phyloP scores from a whole-genome alignment of 129 eudicot genomes.

The Flaveria robusta region DNA sequence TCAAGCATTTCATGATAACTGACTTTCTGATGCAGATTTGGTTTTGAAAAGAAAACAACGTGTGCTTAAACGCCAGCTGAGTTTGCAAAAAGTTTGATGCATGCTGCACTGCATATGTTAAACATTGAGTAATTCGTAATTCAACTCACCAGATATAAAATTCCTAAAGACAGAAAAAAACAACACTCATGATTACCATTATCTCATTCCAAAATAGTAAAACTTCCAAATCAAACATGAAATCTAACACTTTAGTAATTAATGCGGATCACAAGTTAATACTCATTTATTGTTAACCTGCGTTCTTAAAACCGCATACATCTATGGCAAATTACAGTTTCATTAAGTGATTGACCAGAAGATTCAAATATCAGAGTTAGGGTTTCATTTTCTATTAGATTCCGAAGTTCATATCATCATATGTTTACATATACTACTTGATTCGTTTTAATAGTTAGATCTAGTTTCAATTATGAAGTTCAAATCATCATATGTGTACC shows the following conservation, averaged over 20 bases:
- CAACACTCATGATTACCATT: slow-evolving; percentile 17
- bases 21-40: neutral
- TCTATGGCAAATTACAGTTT: neutral
- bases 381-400: neutral
- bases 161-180: slow-evolving; percentile 22
- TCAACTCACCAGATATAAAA: slow-evolving; percentile 14
- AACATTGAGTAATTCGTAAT: neutral
- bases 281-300: neutral
- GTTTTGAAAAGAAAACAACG: neutral
- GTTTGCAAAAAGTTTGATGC: neutral
- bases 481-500: slow-evolving; percentile 32
- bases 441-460: neutral
- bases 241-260: slow-evolving; percentile 8
- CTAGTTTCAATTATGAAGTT: neutral
- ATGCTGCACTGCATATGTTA: neutral
- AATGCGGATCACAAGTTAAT: slow-evolving; percentile 30
- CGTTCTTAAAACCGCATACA: neutral
- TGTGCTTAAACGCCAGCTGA: neutral
- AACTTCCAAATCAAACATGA: slow-evolving; percentile 5
- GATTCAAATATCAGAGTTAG: slow-evolving; percentile 7
- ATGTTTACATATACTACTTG: neutral
- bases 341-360: neutral
- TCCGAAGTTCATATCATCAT: neutral
- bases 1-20: neutral
- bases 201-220: slow-evolving; percentile 17